A percentile compares a stretch with the other conserved stretches of the same genome.
These are phyloP conservation scores for Dioscorea cayenensis DNA, from an alignment of 116 monocot species.

Conservation along the genomic window DNA sequence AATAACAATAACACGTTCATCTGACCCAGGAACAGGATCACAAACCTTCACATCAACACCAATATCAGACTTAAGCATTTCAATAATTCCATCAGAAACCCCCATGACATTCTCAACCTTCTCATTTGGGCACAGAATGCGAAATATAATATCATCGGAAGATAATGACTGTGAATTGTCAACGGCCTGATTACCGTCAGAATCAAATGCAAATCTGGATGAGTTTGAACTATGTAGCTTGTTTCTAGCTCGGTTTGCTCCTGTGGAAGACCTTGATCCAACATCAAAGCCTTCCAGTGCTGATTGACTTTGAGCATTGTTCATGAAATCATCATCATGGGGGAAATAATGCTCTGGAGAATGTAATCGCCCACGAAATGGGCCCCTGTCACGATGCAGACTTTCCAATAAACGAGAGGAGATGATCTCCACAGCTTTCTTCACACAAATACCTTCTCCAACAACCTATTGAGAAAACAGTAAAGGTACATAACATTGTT, in stretches of 20 bases:
- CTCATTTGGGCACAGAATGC: conserved; percentile 80
- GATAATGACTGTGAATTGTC: conserved; percentile 35
- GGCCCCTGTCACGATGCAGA: conserved; percentile 79
- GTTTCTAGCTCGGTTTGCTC: conserved; percentile 33
- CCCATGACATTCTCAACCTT: conserved; percentile 53
- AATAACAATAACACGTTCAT: conserved; percentile 62
- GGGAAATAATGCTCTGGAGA: conserved; percentile 46
- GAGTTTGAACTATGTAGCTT: conserved; percentile 30
- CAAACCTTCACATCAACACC: conserved; percentile 77
- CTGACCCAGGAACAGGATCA: conserved; percentile 63
- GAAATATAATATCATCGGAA: conserved; percentile 62
- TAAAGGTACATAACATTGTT: not conserved
- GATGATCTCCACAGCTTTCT: conserved; percentile 74
- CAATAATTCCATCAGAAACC: conserved; percentile 55
- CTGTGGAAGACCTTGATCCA: conserved; percentile 35
- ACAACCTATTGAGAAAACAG: conserved; percentile 45
- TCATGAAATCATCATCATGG: conserved; percentile 53
- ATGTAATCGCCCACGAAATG: conserved; percentile 60
- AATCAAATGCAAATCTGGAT: conserved; percentile 47
- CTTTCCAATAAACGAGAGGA: conserved; percentile 89
- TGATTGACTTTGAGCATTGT: conserved; percentile 24
- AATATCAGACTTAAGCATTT: conserved; percentile 63
- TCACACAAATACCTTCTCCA: conserved; percentile 73
- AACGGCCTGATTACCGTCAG: conserved; percentile 32
- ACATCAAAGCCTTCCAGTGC: conserved; percentile 45